Base-by-base conservation (phyloP, 179 eudicot species). In the Carnegiea gigantea region DNA sequence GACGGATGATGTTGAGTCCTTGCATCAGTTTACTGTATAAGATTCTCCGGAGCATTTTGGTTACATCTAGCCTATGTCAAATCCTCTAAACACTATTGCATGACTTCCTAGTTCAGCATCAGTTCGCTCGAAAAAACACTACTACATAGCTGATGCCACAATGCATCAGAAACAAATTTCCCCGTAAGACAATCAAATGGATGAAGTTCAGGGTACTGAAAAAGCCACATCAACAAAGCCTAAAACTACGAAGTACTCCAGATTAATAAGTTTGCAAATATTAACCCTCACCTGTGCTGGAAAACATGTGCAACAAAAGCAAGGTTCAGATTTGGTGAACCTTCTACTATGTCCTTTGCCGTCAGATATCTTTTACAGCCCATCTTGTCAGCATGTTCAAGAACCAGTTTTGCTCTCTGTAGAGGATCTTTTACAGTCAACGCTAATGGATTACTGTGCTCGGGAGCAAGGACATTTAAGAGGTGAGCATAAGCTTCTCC, bases 381-480 rank as follows among this genome's bases (percentile, higher is more conserved):
- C 99, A 96, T 96, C 86, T 86, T 96, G 85, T 95, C 99, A 60
- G 99, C 98, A 87, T 96, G 99, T 84, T 96, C 98, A 84, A 96
- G 97, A 51, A 96, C 92, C 84, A 96, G 87, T 73, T 91, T 96
- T 51, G 99, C 99, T 89, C 95, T 90, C 85, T 88, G 83, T 57
- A 95, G 83, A 78, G 83, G 88, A 86, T 96, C 94, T 83, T 87
- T 96, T 26, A 84, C 91, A 30, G 87, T 79, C 88, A 93, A 79
- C 26, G 92, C 91, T 62, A 87, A 80, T 79, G 97, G 97, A 84
- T 91, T 90, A 81, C 76, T 89, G 84, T 90, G 94, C 86, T 96
- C 99, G 3, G 99, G 98, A 23, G 99, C 99, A 81, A 96, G 97
- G 83, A 96, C 83, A 78, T 90, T 94, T 81, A 96, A 86, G 65